Conservation (phyloP, 441 rosid species). For the Populus trichocarpa region DNA sequence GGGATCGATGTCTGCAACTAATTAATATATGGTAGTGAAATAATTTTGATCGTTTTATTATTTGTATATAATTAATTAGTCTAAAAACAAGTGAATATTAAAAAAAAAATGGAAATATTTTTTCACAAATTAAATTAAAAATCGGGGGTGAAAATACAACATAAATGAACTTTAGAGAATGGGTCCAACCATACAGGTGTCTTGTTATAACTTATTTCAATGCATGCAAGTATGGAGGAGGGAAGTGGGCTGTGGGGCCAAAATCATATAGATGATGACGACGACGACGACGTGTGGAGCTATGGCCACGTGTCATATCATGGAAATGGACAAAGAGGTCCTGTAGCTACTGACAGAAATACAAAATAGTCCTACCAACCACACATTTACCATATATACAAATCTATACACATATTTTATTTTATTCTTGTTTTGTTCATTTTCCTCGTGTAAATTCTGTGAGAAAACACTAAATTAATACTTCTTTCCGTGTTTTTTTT, state of each 20-base stretch:
- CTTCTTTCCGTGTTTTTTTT: too few relatives aligned
- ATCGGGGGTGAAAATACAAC: too few relatives aligned
- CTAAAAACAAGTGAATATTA: too few relatives aligned
- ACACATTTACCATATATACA: background rate
- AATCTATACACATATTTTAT: too few relatives aligned
- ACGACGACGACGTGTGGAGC: background rate
- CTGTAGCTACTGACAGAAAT: background rate
- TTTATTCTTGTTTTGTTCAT: too few relatives aligned
- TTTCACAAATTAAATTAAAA: too few relatives aligned
- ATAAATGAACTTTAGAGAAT: background rate
- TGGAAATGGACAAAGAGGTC: slow-evolving; percentile 3
- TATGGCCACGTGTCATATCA: slow-evolving; percentile 16
- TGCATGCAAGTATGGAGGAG: background rate
- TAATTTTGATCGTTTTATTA: too few relatives aligned
- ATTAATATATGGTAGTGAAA: too few relatives aligned
- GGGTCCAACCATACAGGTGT: background rate
- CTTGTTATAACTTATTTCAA: background rate
- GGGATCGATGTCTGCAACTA: background rate
- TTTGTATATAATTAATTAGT: too few relatives aligned
- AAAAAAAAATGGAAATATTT: too few relatives aligned
- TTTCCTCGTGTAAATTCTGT: too few relatives aligned
- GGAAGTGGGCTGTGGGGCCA: background rate
- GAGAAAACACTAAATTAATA: too few relatives aligned
- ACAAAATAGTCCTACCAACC: background rate
- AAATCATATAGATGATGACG: background rate